Evolutionary conservation across 495 filamentous ascomycete species (phyloP), one percentile per base, ranked within the genome.

Genomic region (Aspergillus sclerotiicarbonarius): DNA sequence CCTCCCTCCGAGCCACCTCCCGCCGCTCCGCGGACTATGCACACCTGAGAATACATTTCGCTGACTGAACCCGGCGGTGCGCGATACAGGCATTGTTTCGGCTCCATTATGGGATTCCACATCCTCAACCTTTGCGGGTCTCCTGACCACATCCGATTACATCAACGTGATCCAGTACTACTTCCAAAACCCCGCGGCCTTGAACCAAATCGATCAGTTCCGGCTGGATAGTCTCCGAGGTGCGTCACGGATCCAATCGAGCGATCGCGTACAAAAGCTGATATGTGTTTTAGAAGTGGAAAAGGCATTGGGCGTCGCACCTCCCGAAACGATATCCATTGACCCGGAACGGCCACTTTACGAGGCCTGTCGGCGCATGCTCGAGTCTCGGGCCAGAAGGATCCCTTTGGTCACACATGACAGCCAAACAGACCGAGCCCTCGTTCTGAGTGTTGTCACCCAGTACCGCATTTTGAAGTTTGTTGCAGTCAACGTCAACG

Each of bases 121-220:
- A 55, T 89, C 87, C 5, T 96, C 92, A 25, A 91, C 87, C 20
- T 99, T 98, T 69, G 94, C 95, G 21, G 94, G 94, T 51, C 80
- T 98, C 21, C 81, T 99, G 66, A 98, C 94, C 19, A 95, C 90
- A 47, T 94, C 91, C 60, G 94, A 99, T 72, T 99, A 94, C 71
- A 79, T 99, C 78, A 99, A 99, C 70, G 88, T 99, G 54, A 95
- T 99, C 53, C 95, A 98, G 74, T 99, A 98, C 72, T 98, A 98
- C 77, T 98, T 94, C 86, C 93, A 98, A 75, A 96, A 93, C 64
- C 95, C 95, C 15, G 90, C 93, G 45, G 87, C 90, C 12, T 81
- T 99, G 53, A 84, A 86, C 55, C 82, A 92, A 67, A 88, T 98
- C 67, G 94, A 98, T 67, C 88, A 96, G 67, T 98, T 99, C 74